These are phyloP conservation scores for Sclerotinia glacialis DNA, from an alignment of 2,329 filamentous ascomycete genomes.

Conservation along the genomic window DNA sequence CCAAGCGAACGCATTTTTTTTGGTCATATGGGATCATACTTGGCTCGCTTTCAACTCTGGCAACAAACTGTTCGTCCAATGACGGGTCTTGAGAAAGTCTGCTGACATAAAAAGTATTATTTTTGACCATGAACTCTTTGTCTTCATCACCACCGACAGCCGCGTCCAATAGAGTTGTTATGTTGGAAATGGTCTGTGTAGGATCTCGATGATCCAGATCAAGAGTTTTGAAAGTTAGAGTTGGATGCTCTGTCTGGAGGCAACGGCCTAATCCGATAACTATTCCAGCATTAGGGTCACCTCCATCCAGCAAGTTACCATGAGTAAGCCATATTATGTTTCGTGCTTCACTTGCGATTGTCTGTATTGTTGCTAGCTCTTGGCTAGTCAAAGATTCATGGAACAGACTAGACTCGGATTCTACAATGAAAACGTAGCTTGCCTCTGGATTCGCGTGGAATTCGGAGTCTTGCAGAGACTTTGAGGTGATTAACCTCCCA, in stretches of 20 bases:
- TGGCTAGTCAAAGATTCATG: conserved; percentile 7
- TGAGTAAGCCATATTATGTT: conserved; percentile 23
- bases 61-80: conserved; percentile 19
- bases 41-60: conserved; percentile 21
- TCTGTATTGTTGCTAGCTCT: conserved; percentile 4
- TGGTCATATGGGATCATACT: not conserved
- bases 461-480: not conserved
- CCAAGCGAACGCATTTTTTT: not conserved
- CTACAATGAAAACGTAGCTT: conserved; percentile 11
- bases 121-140: conserved; percentile 14
- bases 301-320: conserved; percentile 16
- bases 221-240: conserved; percentile 21
- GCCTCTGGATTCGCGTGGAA: not conserved
- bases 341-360: not conserved
- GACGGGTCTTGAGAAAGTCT: conserved; percentile 22
- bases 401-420: not conserved
- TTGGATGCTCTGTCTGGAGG: conserved; percentile 25
- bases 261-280: conserved; percentile 20
- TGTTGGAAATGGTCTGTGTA: not conserved
- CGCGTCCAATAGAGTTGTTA: not conserved
- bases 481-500: not conserved
- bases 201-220: conserved; percentile 19
- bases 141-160: not conserved
- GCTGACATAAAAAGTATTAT: conserved; percentile 20
- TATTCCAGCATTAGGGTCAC: conserved; percentile 15